Evolutionary conservation across 2,329 filamentous ascomycete genomes (phyloP).

Genomic region (Truncatella angustata): DNA sequence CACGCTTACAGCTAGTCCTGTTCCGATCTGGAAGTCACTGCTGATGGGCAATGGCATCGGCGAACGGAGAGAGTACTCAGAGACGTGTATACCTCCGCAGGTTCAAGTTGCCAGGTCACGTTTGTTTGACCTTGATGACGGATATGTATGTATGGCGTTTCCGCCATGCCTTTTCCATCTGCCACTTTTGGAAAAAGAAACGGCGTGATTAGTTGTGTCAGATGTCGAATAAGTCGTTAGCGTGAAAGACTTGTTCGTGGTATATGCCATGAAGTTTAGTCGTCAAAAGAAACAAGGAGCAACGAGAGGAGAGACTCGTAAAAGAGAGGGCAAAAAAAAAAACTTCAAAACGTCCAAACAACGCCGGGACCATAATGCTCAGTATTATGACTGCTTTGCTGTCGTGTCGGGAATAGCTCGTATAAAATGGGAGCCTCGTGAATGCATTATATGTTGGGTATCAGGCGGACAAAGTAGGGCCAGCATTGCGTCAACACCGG

Average conservation of each 20-base stretch:
- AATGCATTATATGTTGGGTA: slow-evolving; percentile 60
- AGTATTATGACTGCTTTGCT: slow-evolving; percentile 31
- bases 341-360: slow-evolving; percentile 28
- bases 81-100: too few relatives aligned
- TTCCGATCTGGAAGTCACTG: too few relatives aligned
- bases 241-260: slow-evolving; percentile 5
- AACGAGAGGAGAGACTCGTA: slow-evolving; percentile 21
- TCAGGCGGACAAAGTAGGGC: slow-evolving; percentile 37
- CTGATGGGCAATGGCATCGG: too few relatives aligned
- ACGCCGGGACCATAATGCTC: slow-evolving; percentile 45
- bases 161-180: neutral
- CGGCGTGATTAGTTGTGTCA: neutral
- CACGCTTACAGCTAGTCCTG: too few relatives aligned
- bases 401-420: neutral
- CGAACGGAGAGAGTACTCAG: too few relatives aligned
- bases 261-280: slow-evolving; percentile 5
- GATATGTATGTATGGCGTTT: neutral
- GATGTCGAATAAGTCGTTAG: slow-evolving; percentile 3
- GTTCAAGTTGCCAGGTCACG: too few relatives aligned
- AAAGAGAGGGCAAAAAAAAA: slow-evolving; percentile 18
- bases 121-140: too few relatives aligned
- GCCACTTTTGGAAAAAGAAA: neutral
- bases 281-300: slow-evolving; percentile 4
- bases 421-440: slow-evolving; percentile 36
- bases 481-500: slow-evolving; percentile 14